Base-by-base conservation (phyloP, 1,284 basidiomycete species). In the Boletus holoroseus region DNA sequence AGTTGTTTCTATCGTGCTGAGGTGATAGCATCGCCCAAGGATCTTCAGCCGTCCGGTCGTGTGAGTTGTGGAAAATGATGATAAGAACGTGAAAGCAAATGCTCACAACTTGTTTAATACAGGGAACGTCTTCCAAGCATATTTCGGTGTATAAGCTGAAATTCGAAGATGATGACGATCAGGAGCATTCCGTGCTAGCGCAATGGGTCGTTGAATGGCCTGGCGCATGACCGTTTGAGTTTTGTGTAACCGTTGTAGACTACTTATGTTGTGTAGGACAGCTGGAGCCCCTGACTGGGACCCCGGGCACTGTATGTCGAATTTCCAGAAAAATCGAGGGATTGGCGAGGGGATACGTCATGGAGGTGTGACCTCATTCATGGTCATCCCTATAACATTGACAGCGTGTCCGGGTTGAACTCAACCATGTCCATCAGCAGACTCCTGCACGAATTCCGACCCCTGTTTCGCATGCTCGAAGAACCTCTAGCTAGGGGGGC, bases 1-100 rank as follows among this genome's bases (percentile, higher is more conserved):
- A 90, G 87, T 58, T 89, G 86, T 63, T 91, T 91, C 70, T 91
- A 91, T 60, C 82, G 85, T 16, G 88, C 88, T 6, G 83, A 88
- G 61, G 88, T 90, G 3, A 75, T 88, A 40, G 73, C 79, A 13
- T 77, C 79, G 7, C 86, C 85, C 7, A 78, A 72, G 58, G 81
- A 83, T 46, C 67, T 77, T 50, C 75, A 74, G 43, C 71, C 74
- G 2, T 55, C 67, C 12, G 71, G 71, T 53, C 72, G 80, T 46
- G 82, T 84, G 58, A 71, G 76, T 68, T 31, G 15, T 37, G 16
- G 27, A 32, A n/a, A 24, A 43, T 49, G 37, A 6, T 13, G n/a
- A 16, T 42, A 43, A 13, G 22, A 36, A 22, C 28, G 15, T 40
- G 26, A 26, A 46, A 40, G 7, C 9, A 20, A 42, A 47, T 27